These are phyloP conservation scores for Didymella segeticola DNA, from an alignment of 2,329 filamentous ascomycete species.

Conservation along the genomic window DNA sequence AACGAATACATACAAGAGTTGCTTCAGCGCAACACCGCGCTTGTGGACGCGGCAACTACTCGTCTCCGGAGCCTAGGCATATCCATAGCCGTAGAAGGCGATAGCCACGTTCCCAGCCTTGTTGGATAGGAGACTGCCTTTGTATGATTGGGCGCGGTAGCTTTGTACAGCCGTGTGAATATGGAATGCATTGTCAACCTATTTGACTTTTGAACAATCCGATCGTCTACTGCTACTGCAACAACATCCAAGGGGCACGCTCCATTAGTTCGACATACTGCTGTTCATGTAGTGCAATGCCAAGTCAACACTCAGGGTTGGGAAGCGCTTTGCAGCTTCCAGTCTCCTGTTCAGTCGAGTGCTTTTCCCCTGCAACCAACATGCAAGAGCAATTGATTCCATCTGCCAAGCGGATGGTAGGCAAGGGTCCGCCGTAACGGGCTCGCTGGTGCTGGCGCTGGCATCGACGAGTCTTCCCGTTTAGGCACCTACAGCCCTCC, in stretches of 20 bases:
- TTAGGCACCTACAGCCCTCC: conserved; percentile 4
- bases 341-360: too few relatives aligned
- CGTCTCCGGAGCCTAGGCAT: conserved; percentile 40
- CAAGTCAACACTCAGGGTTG: too few relatives aligned
- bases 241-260: too few relatives aligned
- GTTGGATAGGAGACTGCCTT: neutral
- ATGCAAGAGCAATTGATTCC: conserved; percentile 4
- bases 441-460: conserved; percentile 10
- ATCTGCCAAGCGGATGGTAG: conserved; percentile 2
- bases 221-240: too few relatives aligned
- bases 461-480: conserved; percentile 5
- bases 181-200: too few relatives aligned
- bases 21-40: conserved; percentile 41
- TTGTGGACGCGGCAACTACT: conserved; percentile 43
- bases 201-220: too few relatives aligned
- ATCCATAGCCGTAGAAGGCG: conserved; percentile 24
- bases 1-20: conserved; percentile 43
- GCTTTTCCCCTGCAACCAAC: neutral
- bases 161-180: too few relatives aligned
- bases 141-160: too few relatives aligned
- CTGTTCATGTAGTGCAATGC: too few relatives aligned
- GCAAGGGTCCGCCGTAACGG: conserved; percentile 15
- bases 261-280: too few relatives aligned
- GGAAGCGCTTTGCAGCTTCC: too few relatives aligned
- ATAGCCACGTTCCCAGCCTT: neutral